Evolutionary conservation across 73 alveolate genomes (phyloP), one percentile per base, ranked within the genome.

Genomic region (Paramecium bursaria): DNA sequence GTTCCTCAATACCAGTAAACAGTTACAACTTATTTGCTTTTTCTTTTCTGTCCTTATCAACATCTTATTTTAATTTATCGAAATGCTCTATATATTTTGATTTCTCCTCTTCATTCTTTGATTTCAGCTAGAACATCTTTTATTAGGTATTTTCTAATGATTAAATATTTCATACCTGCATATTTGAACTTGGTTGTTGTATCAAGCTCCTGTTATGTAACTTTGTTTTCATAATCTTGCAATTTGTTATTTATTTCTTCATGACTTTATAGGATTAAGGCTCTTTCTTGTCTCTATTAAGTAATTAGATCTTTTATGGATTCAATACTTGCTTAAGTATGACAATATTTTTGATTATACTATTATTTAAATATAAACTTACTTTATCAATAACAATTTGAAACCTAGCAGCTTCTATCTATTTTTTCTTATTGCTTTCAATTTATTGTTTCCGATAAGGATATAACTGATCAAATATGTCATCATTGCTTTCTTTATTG

Each of bases 41-140:
- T 53, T 79, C 75, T 54, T 53, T 73, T 42, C 73, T 31, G 23
- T 53, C 35, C 13, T 79, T 48, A 19, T 79, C 73, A 39, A 79
- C 31, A 39, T 79, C 80, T 6, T 14, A 22, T 42, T 79, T 79
- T 3, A 79, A 53, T 79, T 55, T 54, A 15, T 79, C 89, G 46
- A 79, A 48, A 9, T 73, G 31, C 17, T 54, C 85, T 22, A 49
- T 35, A 53, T 44, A 61, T 21, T 79, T 47, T 44, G 44, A 44
- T 79, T 79, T 79, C 7, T 73, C 76, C 11, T 31, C 27, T 29
- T 79, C 89, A 54, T 79, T 53, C 85, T 79, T 79, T 35, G 61
- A 49, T 50, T 76, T 76, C 26, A 30, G 25, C 13, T 35, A 31
- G 10, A 52, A 53, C 53, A 42, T 42, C 23, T 14, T 11, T 35